phyloP scores from a whole-genome alignment of 345 rosid genomes.

The Alliaria petiolata region DNA sequence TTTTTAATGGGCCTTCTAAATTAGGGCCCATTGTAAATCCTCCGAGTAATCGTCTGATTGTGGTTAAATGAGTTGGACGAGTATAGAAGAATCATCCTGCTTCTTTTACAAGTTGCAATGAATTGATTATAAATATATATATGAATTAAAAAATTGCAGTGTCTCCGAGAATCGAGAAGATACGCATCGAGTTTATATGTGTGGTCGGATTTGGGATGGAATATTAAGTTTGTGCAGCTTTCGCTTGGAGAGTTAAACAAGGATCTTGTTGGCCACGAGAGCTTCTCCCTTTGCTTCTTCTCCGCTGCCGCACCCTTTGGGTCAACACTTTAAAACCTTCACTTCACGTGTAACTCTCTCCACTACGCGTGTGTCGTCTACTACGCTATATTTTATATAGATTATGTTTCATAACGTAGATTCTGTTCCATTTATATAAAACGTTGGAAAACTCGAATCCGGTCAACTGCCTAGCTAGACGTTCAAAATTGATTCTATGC shows the following conservation, averaged over 20 bases:
- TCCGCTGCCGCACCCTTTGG: conserved; percentile 30
- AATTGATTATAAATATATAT: not conserved
- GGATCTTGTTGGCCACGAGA: conserved; percentile 34
- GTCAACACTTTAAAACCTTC: conserved; percentile 30
- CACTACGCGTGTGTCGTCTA: not conserved
- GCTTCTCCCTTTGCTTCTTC: conserved; percentile 4
- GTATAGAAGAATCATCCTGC: too few species aligned
- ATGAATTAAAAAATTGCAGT: not conserved
- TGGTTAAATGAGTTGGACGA: too few species aligned
- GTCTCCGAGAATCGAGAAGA: conserved; percentile 19
- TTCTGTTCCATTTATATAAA: not conserved
- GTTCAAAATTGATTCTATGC: conserved; percentile 1
- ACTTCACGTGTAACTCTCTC: conserved; percentile 19
- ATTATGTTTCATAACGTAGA: conserved; percentile 10
- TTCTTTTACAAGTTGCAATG: not conserved
- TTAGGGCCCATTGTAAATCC: not conserved
- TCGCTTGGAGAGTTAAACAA: conserved; percentile 12
- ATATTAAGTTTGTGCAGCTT: conserved; percentile 9
- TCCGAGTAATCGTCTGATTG: too few species aligned
- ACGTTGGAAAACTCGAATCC: not conserved
- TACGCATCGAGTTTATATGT: conserved; percentile 19
- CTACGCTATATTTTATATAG: not conserved
- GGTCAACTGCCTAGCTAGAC: conserved; percentile 24
- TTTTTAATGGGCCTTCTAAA: not conserved
- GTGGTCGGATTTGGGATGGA: conserved; percentile 25